Evolutionary conservation across 2,329 filamentous ascomycete genomes (phyloP).

Genomic region (Berkeleyomyces rouxiae): DNA sequence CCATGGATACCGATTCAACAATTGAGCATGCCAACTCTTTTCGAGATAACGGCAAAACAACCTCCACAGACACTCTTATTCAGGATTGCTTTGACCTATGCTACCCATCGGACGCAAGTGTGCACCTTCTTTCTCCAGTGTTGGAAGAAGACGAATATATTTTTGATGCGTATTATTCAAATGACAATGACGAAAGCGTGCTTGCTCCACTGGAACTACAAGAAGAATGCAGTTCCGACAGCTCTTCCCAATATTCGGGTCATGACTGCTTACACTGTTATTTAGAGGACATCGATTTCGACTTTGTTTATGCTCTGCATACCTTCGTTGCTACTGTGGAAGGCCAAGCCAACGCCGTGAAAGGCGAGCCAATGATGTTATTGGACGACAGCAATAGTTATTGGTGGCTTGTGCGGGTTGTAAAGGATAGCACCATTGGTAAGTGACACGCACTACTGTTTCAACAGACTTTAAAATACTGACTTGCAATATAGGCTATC

Average conservation of each 20-base stretch:
- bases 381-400: slow-evolving; percentile 98
- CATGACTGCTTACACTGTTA: slow-evolving; percentile 70
- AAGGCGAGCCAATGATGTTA: slow-evolving; percentile 96
- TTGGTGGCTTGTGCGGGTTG: slow-evolving; percentile 95
- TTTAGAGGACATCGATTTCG: slow-evolving; percentile 98
- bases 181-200: slow-evolving; percentile 28
- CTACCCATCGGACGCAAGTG: slow-evolving; percentile 8
- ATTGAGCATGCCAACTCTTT: background rate
- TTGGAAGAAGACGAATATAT: background rate
- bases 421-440: slow-evolving; percentile 93
- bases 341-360: slow-evolving; percentile 93
- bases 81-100: background rate
- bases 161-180: slow-evolving; percentile 19
- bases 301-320: slow-evolving; percentile 95
- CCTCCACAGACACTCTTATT: background rate
- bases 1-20: background rate
- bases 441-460: slow-evolving; percentile 16
- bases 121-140: slow-evolving; percentile 3
- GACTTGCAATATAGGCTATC: slow-evolving; percentile 47
- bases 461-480: slow-evolving; percentile 15
- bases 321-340: slow-evolving; percentile 97
- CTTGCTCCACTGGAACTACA: background rate
- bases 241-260: slow-evolving; percentile 54
- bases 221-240: slow-evolving; percentile 36
- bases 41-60: background rate